phyloP scores from a whole-genome alignment of 2,329 filamentous ascomycete genomes.

The Macroventuria anomochaeta region DNA sequence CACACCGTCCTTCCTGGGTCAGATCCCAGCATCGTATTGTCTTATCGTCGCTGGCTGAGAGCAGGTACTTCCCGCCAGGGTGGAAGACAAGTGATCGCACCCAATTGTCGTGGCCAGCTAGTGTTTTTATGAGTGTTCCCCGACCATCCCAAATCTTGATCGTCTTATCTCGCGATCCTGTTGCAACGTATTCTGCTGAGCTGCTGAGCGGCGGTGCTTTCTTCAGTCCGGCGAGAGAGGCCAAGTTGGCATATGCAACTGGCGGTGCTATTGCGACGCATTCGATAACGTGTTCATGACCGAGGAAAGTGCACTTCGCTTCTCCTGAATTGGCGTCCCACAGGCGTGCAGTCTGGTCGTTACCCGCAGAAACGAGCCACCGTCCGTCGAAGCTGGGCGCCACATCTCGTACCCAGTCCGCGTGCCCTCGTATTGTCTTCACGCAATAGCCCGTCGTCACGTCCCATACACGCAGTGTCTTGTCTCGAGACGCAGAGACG shows the following conservation, averaged over 20 bases:
- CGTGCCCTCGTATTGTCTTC: conserved; percentile 85
- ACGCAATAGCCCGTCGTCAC: conserved; percentile 91
- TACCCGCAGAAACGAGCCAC: conserved; percentile 81
- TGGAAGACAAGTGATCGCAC: conserved; percentile 86
- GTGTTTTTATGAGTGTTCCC: conserved; percentile 82
- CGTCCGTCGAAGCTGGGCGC: conserved; percentile 81
- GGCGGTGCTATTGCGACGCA: conserved; percentile 88
- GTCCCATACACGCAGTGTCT: conserved; percentile 88
- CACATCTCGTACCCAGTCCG: conserved; percentile 91
- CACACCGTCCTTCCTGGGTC: conserved; percentile 85
- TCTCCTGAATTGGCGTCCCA: conserved; percentile 85
- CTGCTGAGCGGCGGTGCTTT: conserved; percentile 77
- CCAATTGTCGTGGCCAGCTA: conserved; percentile 94
- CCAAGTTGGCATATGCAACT: conserved; percentile 76
- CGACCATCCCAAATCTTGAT: conserved; percentile 89
- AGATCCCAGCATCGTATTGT: conserved; percentile 94
- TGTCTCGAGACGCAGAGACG: conserved; percentile 85
- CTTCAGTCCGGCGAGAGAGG: conserved; percentile 79
- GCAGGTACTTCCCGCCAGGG: conserved; percentile 86
- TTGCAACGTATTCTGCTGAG: conserved; percentile 86
- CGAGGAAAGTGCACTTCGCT: conserved; percentile 78
- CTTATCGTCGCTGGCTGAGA: conserved; percentile 89
- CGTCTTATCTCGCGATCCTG: conserved; percentile 86
- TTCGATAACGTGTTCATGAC: conserved; percentile 85
- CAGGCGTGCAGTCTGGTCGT: conserved; percentile 80